Evolutionary conservation across 208 protist genomes (phyloP).

Genomic region (Wallacemonas sp.): DNA sequence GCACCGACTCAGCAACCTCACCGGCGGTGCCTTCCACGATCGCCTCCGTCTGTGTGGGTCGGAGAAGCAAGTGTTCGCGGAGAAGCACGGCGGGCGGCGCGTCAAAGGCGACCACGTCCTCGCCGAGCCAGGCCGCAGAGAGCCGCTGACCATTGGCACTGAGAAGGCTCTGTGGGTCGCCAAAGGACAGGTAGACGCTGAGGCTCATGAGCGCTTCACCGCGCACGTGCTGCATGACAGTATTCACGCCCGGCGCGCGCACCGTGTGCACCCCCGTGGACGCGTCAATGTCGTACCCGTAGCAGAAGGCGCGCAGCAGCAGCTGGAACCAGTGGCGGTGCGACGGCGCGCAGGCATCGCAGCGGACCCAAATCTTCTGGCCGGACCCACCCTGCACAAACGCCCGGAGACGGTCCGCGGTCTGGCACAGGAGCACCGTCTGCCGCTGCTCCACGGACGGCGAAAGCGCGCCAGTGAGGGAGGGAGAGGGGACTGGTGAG

Average conservation of each 20-base stretch:
- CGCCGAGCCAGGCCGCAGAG: slow-evolving; percentile 82
- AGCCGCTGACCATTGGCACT: slow-evolving; percentile 10
- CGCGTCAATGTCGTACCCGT: slow-evolving; percentile 37
- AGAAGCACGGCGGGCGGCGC: slow-evolving; percentile 43
- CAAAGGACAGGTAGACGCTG: slow-evolving; percentile 7
- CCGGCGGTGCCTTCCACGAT: no score
- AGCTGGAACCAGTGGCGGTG: slow-evolving; percentile 59
- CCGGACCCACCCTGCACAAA: slow-evolving; percentile 31
- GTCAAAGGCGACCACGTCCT: slow-evolving; percentile 73
- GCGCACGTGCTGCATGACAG: neutral
- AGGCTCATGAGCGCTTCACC: slow-evolving; percentile 10
- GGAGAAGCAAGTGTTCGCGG: slow-evolving; percentile 1
- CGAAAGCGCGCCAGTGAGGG: neutral
- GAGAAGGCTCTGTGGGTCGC: slow-evolving; percentile 8
- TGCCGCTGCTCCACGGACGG: slow-evolving; percentile 25
- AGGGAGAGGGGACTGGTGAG: neutral
- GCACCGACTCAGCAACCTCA: no score
- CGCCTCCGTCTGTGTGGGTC: no score
- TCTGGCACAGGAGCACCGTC: slow-evolving; percentile 30
- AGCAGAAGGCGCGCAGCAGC: slow-evolving; percentile 53
- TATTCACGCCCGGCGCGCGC: neutral
- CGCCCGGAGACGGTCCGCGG: slow-evolving; percentile 36
- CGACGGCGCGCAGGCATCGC: slow-evolving; percentile 46
- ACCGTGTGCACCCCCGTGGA: neutral
- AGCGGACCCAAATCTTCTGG: slow-evolving; percentile 75